Evolutionary conservation across 2,329 filamentous ascomycete species (phyloP).

Genomic region (Talaromyces pinophilus): DNA sequence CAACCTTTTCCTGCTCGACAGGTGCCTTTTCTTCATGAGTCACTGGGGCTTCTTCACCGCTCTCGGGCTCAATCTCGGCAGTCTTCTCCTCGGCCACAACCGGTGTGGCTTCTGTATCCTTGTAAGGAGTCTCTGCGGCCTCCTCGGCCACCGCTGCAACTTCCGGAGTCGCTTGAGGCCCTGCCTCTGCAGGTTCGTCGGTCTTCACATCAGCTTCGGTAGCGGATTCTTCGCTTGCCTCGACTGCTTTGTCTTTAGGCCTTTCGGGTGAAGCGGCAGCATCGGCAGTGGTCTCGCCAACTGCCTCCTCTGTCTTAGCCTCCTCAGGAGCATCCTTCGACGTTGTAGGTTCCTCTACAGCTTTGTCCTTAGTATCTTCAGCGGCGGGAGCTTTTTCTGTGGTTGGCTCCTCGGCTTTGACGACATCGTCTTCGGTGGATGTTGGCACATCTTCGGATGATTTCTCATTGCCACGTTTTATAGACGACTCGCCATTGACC

Average conservation of each 20-base stretch:
- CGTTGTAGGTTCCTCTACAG: constrained; percentile 1
- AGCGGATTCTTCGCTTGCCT: constrained; percentile 9
- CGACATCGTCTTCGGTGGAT: neutral
- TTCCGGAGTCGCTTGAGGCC: constrained; percentile 1
- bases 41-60: neutral
- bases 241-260: neutral
- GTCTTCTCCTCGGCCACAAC: constrained; percentile 15
- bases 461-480: constrained; percentile 17
- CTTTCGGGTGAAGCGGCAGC: neutral
- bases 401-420: neutral
- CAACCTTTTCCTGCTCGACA: neutral
- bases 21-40: constrained; percentile 12
- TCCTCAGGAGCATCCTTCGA: constrained; percentile 16
- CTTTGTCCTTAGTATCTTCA: neutral
- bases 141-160: constrained; percentile 7
- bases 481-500: constrained; percentile 17
- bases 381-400: constrained; percentile 12
- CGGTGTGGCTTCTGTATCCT: constrained; percentile 7
- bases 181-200: constrained; percentile 11
- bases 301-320: constrained; percentile 4
- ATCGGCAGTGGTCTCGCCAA: constrained; percentile 8
- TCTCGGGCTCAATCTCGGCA: constrained; percentile 4
- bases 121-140: neutral
- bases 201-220: neutral
- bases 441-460: constrained; percentile 7